phyloP scores from a whole-genome alignment of 1,284 basidiomycete genomes.

The Heterobasidion occidentale region DNA sequence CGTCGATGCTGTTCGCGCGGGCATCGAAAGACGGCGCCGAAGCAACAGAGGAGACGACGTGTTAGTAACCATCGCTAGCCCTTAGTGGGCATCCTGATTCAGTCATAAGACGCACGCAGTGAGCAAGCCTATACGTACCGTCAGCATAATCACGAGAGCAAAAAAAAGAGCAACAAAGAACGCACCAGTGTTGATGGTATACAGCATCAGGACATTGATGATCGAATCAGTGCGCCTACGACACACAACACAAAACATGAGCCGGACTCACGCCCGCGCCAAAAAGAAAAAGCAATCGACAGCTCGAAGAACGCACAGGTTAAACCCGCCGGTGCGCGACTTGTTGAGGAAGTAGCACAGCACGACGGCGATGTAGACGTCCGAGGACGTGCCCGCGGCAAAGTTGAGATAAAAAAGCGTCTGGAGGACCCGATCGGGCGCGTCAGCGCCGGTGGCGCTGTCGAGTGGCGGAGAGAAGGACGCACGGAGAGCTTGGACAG shows the following conservation, averaged over 20 bases:
- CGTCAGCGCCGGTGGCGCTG: too few species aligned
- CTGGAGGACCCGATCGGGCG: conserved; percentile 3
- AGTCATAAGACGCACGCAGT: conserved; percentile 36
- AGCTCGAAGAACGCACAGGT: conserved; percentile 16
- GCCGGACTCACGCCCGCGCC: background rate
- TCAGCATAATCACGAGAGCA: too few species aligned
- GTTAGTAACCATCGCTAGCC: too few species aligned
- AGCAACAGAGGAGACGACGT: conserved; percentile 4
- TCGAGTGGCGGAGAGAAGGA: background rate
- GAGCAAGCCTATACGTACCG: conserved; percentile 16
- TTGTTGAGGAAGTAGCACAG: conserved; percentile 24
- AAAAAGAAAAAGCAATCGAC: conserved; percentile 5
- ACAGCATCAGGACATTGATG: conserved; percentile 26
- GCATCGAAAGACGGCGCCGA: too few species aligned
- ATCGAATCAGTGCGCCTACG: conserved; percentile 25
- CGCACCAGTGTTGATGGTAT: conserved; percentile 29
- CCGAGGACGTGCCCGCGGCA: conserved; percentile 18
- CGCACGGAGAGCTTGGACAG: background rate
- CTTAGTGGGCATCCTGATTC: too few species aligned
- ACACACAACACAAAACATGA: background rate
- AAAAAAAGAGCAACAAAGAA: background rate
- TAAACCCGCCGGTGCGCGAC: conserved; percentile 25
- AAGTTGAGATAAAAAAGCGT: conserved; percentile 21
- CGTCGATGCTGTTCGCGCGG: conserved; percentile 29
- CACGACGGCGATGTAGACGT: conserved; percentile 24